A percentile compares a stretch with the other conserved stretches of the same genome.
phyloP scores from a whole-genome alignment of 2,329 filamentous ascomycete species.

The Coniochaeta sp. region DNA sequence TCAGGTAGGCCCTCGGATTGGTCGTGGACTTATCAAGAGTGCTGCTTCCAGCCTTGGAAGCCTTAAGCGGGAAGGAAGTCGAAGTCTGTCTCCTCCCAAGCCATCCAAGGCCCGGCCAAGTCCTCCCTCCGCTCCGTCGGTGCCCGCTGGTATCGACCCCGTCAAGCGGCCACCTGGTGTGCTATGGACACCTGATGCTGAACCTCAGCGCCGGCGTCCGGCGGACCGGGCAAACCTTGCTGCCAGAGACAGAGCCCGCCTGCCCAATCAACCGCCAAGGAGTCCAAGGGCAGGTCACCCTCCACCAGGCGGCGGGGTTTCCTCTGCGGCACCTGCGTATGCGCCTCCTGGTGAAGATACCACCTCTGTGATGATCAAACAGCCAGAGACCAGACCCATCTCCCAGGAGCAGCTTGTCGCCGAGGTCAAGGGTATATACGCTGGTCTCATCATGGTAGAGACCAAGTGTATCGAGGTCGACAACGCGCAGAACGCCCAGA shows the following conservation, averaged over 20 bases:
- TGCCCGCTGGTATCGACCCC: constrained; percentile 4
- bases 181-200: constrained; percentile 10
- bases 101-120: constrained; percentile 8
- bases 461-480: constrained; percentile 81
- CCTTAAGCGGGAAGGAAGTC: constrained; percentile 9
- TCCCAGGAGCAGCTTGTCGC: constrained; percentile 71
- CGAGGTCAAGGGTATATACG: constrained; percentile 80
- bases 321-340: background rate
- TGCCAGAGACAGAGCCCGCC: background rate
- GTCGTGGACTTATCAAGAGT: constrained; percentile 5
- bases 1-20: background rate
- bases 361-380: constrained; percentile 20
- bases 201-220: constrained; percentile 5
- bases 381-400: constrained; percentile 62
- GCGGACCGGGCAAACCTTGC: constrained; percentile 13
- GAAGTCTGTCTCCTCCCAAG: constrained; percentile 12
- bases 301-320: background rate
- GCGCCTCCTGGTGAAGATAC: constrained; percentile 9
- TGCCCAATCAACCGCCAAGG: constrained; percentile 3
- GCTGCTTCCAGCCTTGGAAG: constrained; percentile 7
- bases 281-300: background rate
- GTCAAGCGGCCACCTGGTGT: constrained; percentile 9
- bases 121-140: background rate
- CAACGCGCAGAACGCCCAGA: constrained; percentile 45
- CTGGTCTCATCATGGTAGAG: constrained; percentile 79